These are phyloP conservation scores for Ziziphus jujuba DNA, from an alignment of 306 rosid genomes.

Conservation along the genomic window DNA sequence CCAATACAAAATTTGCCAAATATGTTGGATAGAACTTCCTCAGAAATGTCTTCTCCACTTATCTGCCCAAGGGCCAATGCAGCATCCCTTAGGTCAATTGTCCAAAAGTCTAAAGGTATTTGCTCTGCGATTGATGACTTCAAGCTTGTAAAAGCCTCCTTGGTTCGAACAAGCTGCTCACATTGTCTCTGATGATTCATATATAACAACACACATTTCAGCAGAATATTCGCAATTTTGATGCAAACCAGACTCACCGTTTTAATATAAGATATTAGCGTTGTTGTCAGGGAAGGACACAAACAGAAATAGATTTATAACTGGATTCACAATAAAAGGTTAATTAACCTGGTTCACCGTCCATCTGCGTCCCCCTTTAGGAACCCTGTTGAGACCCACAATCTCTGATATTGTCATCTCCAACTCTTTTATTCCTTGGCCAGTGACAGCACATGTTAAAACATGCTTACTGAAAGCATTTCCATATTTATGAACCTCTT, in stretches of 20 bases:
- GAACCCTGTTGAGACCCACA: constrained; percentile 67
- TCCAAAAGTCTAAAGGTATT: constrained; percentile 90
- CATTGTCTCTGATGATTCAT: constrained; percentile 78
- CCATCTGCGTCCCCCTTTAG: constrained; percentile 82
- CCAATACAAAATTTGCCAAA: constrained; percentile 91
- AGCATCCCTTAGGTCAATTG: constrained; percentile 90
- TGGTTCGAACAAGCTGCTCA: constrained; percentile 88
- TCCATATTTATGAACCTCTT: constrained; percentile 30
- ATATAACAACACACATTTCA: constrained; percentile 11
- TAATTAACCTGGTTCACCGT: constrained; percentile 77
- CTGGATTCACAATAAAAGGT: background rate
- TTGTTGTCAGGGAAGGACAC: background rate
- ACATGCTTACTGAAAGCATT: constrained; percentile 59
- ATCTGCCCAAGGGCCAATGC: constrained; percentile 85
- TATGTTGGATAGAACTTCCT: constrained; percentile 84
- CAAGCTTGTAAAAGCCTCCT: constrained; percentile 77
- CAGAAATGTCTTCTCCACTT: constrained; percentile 91
- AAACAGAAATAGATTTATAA: background rate
- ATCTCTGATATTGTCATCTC: constrained; percentile 75
- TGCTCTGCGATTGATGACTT: constrained; percentile 75
- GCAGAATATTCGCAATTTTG: constrained; percentile 1
- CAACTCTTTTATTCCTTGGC: constrained; percentile 81
- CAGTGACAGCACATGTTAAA: constrained; percentile 82
- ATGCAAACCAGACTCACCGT: background rate
- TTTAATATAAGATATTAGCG: background rate